These are phyloP conservation scores for Raddia distichophylla DNA, from an alignment of 176 grass and related monocot species.

Conservation along the genomic window DNA sequence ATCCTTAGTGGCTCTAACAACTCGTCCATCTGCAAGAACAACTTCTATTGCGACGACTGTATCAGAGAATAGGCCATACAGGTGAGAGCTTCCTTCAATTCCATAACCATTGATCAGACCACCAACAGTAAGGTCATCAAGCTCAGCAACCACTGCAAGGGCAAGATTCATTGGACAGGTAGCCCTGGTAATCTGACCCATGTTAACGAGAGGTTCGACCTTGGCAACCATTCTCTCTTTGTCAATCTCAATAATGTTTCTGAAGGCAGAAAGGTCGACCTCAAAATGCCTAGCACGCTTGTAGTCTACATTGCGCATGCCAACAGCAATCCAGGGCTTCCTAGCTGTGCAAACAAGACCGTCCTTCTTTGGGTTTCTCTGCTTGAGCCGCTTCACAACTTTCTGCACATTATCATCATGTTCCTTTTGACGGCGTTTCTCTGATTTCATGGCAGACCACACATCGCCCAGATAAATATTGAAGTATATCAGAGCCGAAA, in stretches of 20 bases:
- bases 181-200: slow-evolving; percentile 82
- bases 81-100: slow-evolving; percentile 91
- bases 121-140: slow-evolving; percentile 93
- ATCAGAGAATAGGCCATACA: slow-evolving; percentile 92
- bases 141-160: slow-evolving; percentile 79
- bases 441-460: slow-evolving; percentile 78
- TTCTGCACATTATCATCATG: slow-evolving; percentile 80
- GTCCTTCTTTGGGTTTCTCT: slow-evolving; percentile 84
- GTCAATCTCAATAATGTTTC: slow-evolving; percentile 87
- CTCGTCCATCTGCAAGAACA: slow-evolving; percentile 74
- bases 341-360: slow-evolving; percentile 89
- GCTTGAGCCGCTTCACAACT: slow-evolving; percentile 76
- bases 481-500: slow-evolving; percentile 75
- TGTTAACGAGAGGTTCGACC: slow-evolving; percentile 90
- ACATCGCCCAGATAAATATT: slow-evolving; percentile 64
- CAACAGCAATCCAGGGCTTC: slow-evolving; percentile 47
- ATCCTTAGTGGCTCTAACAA: slow-evolving; percentile 90
- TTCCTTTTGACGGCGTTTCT: slow-evolving; percentile 70
- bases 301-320: slow-evolving; percentile 97
- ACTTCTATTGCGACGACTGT: slow-evolving; percentile 82
- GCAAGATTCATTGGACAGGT: slow-evolving; percentile 88
- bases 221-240: slow-evolving; percentile 78
- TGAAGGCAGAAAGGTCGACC: slow-evolving; percentile 85
- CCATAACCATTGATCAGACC: slow-evolving; percentile 95
- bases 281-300: slow-evolving; percentile 86